Conservation (phyloP, 164 flowering plant genomes). For the Sedum album region DNA sequence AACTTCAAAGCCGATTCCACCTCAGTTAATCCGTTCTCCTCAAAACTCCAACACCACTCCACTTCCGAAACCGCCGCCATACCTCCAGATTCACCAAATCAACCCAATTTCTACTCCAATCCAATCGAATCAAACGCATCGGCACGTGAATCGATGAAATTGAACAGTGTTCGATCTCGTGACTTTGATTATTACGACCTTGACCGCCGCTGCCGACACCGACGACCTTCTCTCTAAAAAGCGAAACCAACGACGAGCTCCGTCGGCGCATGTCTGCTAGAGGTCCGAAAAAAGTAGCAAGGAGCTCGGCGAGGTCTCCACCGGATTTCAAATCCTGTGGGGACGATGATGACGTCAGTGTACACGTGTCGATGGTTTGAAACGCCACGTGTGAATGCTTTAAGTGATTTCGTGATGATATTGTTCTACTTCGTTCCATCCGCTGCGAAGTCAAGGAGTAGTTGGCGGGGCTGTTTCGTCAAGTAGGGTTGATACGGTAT, state of each 20-base stretch:
- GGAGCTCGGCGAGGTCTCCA: background rate
- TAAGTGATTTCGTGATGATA: background rate
- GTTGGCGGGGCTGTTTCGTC: background rate
- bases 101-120: background rate
- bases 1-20: constrained; percentile 62
- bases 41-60: constrained; percentile 53
- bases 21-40: constrained; percentile 49
- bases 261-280: background rate
- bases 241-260: background rate
- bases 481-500: background rate
- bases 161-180: background rate
- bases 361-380: background rate
- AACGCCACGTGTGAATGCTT: background rate
- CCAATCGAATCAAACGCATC: background rate
- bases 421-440: background rate
- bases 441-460: background rate
- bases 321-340: background rate
- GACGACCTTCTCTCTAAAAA: background rate
- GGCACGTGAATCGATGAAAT: background rate
- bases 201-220: too few relatives aligned
- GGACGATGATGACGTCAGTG: background rate
- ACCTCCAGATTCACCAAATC: background rate
- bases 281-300: background rate
- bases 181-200: background rate
- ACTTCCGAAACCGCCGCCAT: constrained; percentile 30